Evolutionary conservation across 345 rosid genomes (phyloP).

Genomic region (Heritiera fomes): DNA sequence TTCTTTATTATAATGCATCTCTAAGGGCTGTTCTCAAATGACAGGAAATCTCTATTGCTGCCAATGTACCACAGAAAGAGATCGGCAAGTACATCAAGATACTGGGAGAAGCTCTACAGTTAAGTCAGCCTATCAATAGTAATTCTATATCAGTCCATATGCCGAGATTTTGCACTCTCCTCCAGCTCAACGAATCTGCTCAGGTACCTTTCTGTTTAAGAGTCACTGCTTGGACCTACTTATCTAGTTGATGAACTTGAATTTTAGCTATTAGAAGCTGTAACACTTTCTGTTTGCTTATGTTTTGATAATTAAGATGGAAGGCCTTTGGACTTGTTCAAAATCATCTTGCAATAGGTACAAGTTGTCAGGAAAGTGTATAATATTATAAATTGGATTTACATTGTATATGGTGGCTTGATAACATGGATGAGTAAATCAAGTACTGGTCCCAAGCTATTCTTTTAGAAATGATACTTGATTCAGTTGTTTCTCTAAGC

Average conservation of each 20-base stretch:
- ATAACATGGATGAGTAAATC: not conserved
- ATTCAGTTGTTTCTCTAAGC: not conserved
- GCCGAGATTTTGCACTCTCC: conserved; percentile 95
- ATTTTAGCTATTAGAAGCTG: not conserved
- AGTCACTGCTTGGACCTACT: not conserved
- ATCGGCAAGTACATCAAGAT: conserved; percentile 98
- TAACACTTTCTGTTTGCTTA: not conserved
- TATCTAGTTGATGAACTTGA: not conserved
- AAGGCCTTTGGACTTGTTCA: not conserved
- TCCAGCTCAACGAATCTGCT: conserved; percentile 96
- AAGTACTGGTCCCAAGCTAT: too few species aligned
- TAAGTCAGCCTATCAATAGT: conserved; percentile 93
- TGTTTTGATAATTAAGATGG: not conserved
- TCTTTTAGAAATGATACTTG: conserved; percentile 4
- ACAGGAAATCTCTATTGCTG: conserved; percentile 96
- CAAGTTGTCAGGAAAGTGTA: not conserved
- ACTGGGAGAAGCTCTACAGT: conserved; percentile 92
- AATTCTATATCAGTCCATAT: conserved; percentile 98
- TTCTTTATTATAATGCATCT: not conserved
- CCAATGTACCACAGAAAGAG: conserved; percentile 93
- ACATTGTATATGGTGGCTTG: not conserved
- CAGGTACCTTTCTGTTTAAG: conserved; percentile 49
- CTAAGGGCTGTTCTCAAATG: conserved; percentile 18
- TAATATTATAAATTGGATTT: not conserved
- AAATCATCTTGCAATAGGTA: not conserved